Evolutionary conservation across 2,329 filamentous ascomycete genomes (phyloP).

Genomic region (Diaporthe sp.): DNA sequence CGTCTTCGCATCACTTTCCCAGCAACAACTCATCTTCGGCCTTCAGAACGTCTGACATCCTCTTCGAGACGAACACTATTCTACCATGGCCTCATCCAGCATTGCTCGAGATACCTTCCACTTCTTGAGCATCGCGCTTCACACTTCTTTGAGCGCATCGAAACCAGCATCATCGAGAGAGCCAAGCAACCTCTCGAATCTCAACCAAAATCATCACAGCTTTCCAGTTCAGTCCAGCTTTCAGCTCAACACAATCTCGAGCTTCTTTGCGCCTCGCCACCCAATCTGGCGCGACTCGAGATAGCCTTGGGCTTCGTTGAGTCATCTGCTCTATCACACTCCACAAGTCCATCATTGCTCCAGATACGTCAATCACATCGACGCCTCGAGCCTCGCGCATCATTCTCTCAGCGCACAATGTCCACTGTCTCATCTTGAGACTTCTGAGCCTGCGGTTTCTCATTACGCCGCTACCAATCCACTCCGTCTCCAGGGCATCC

Average conservation of each 20-base stretch:
- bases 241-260: neutral
- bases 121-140: constrained; percentile 7
- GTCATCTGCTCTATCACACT: neutral
- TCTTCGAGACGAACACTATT: neutral
- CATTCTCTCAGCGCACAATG: neutral
- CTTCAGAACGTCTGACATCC: neutral
- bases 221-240: neutral
- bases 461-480: neutral
- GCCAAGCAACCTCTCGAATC: neutral
- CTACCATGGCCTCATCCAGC: neutral
- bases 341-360: constrained; percentile 4
- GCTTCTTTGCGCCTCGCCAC: neutral
- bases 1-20: neutral
- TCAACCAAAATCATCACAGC: neutral
- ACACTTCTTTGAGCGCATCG: neutral
- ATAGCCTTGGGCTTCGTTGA: neutral
- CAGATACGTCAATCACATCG: neutral
- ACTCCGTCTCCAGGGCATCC: neutral
- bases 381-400: neutral
- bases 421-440: constrained; percentile 4
- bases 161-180: neutral
- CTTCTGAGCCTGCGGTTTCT: neutral
- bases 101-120: constrained; percentile 5
- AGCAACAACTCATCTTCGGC: neutral
- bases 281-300: neutral